phyloP scores from a whole-genome alignment of 305 asterid genomes.

The Vinca major region DNA sequence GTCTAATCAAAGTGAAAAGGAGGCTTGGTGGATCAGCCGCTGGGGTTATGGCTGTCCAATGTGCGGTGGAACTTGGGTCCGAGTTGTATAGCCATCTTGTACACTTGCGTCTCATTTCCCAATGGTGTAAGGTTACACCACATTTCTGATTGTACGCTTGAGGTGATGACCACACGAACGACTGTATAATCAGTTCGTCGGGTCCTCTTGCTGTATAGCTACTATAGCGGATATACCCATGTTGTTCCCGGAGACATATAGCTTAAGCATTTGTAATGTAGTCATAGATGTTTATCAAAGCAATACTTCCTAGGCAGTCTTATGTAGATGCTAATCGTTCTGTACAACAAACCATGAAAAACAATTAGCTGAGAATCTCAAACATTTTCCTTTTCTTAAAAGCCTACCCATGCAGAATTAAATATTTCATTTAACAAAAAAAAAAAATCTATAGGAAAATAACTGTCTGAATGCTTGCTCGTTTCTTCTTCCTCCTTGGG shows the following conservation, averaged over 20 bases:
- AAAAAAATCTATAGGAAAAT: too few relatives aligned
- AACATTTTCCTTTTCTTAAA: too few relatives aligned
- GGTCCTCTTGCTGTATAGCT: neutral
- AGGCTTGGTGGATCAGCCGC: constrained; percentile 90
- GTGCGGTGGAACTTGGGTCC: constrained; percentile 99
- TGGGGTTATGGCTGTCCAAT: constrained; percentile 95
- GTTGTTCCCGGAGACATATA: neutral
- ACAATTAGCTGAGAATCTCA: too few relatives aligned
- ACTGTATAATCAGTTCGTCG: neutral
- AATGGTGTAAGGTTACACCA: too few relatives aligned
- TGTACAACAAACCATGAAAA: too few relatives aligned
- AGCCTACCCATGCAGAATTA: too few relatives aligned
- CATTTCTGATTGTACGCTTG: neutral
- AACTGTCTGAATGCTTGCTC: too few relatives aligned
- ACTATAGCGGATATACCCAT: neutral
- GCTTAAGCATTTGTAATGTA: neutral
- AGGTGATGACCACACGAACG: neutral
- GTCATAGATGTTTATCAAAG: too few relatives aligned
- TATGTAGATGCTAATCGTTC: too few relatives aligned
- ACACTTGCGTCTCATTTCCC: neutral
- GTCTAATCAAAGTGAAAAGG: constrained; percentile 64
- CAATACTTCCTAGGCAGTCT: too few relatives aligned
- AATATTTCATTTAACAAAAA: too few relatives aligned
- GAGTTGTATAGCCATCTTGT: constrained; percentile 48
- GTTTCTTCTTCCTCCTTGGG: too few relatives aligned